Conservation (phyloP, 176 grass and related monocot species). For the Otatea glauca region DNA sequence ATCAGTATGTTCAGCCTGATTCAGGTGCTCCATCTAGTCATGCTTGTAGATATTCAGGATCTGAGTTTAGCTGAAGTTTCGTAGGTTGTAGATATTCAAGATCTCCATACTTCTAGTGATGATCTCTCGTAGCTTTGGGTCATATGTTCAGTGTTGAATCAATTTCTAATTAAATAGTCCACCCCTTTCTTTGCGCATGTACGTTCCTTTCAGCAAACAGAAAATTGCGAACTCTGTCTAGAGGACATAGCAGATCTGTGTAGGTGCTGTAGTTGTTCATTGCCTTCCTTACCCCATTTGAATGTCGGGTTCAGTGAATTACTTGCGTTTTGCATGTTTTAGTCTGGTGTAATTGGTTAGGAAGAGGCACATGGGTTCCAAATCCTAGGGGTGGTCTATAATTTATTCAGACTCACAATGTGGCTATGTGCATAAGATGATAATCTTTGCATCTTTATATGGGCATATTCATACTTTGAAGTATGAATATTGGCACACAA, state of each 20-base stretch:
- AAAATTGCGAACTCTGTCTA: neutral
- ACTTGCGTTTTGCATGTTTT: neutral
- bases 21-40: no score
- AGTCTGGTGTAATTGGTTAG: neutral
- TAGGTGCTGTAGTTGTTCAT: neutral
- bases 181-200: neutral
- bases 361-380: neutral
- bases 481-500: neutral
- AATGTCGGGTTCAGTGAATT: neutral
- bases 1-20: no score
- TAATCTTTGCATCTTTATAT: neutral
- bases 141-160: no score
- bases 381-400: neutral
- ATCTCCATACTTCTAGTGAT: no score
- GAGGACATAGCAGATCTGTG: neutral
- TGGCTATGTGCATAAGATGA: neutral
- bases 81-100: no score
- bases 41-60: no score
- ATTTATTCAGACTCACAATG: neutral
- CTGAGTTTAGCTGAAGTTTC: no score
- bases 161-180: neutral
- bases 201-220: constrained; percentile 1
- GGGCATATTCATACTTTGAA: neutral
- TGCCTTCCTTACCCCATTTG: neutral
- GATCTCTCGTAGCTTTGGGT: no score